Evolutionary conservation across 768 basidiomycete genomes (phyloP), one percentile per base, ranked within the genome.

Genomic region (Tylopilus plumbeoviolaceoides): DNA sequence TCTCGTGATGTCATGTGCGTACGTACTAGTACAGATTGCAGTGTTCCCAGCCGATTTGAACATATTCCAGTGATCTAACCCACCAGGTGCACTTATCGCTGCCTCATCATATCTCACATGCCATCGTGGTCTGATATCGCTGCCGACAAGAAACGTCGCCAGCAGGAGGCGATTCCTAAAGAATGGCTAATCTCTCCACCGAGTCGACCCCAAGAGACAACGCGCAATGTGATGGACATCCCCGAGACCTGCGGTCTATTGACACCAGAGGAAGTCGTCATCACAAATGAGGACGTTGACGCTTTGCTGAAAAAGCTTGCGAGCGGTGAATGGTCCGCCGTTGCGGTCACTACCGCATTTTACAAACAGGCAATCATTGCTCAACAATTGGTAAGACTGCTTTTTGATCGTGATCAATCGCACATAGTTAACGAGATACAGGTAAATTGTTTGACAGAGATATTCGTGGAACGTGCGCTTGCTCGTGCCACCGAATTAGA

Each of bases 381-480:
- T 4, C 89, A 49, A 44, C 89, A 91, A 59, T 64, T 91, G 15
- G 87, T 88, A 49, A 62, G 78, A 35, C 17, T n/a, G 2, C 11
- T 35, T 48, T n/a, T 14, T 18, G 25, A 30, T 14, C 41, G 23
- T 35, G 3, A 9, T 48, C 23, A 1, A 12, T 53, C 30, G 30
- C 33, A n/a, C 5, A 9, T 39, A 6, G n/a, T 28, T 49, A 28
- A 56, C 12, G 15, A 28, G 27, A 25, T 20, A 20, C 59, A 89
- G 87, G 82, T 82, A 7, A 91, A 91, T 58, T 91, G 91, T 63
- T 63, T 92, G 35, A 91, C 89, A 0, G 89, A 91, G 66, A 83
- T 90, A n/a, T 89, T 88, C 59, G 77, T 90, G 47, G 85, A 10
- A 90, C 91, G 2, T n/a, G n/a, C n/a, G n/a, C n/a, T n/a, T n/a